Evolutionary conservation across 805 yeast species (phyloP).

Genomic region (Metschnikowia matae): DNA sequence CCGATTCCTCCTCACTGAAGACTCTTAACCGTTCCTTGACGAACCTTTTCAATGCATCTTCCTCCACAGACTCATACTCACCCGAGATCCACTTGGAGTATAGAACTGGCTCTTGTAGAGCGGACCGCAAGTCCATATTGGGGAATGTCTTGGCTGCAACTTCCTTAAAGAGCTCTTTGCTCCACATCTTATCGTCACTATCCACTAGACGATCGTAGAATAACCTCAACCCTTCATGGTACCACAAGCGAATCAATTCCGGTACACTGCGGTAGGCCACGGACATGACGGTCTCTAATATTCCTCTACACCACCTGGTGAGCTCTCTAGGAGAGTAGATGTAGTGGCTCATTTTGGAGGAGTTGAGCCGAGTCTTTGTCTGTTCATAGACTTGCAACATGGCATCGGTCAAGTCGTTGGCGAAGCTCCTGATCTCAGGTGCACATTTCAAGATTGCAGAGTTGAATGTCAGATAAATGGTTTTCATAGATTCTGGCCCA

Average conservation of each 20-base stretch:
- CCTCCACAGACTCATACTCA: conserved; percentile 53
- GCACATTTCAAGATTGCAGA: conserved; percentile 53
- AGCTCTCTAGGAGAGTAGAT: conserved; percentile 86
- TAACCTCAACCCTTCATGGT: conserved; percentile 74
- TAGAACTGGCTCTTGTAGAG: conserved; percentile 51
- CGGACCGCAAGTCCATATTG: conserved; percentile 29
- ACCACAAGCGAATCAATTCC: conserved; percentile 62
- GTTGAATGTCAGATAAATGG: conserved; percentile 62
- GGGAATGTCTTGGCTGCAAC: conserved; percentile 44
- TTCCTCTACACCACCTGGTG: conserved; percentile 83
- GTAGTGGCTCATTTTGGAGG: conserved; percentile 50
- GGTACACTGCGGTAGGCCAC: conserved; percentile 29
- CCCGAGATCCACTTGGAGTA: conserved; percentile 74
- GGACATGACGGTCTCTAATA: conserved; percentile 47
- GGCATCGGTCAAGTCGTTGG: conserved; percentile 50
- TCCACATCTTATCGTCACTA: conserved; percentile 46
- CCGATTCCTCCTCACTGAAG: conserved; percentile 76
- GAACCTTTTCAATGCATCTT: conserved; percentile 47
- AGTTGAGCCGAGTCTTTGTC: conserved; percentile 40
- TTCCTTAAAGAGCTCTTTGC: conserved; percentile 32
- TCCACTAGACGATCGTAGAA: conserved; percentile 68
- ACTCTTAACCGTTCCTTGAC: conserved; percentile 59
- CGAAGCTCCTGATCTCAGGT: conserved; percentile 57
- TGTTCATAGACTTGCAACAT: conserved; percentile 60
- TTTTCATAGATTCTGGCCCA: conserved; percentile 51